These are phyloP conservation scores for Trebouxiophyceae sp. DNA, from an alignment of 163 green algal genomes.

Conservation along the genomic window DNA sequence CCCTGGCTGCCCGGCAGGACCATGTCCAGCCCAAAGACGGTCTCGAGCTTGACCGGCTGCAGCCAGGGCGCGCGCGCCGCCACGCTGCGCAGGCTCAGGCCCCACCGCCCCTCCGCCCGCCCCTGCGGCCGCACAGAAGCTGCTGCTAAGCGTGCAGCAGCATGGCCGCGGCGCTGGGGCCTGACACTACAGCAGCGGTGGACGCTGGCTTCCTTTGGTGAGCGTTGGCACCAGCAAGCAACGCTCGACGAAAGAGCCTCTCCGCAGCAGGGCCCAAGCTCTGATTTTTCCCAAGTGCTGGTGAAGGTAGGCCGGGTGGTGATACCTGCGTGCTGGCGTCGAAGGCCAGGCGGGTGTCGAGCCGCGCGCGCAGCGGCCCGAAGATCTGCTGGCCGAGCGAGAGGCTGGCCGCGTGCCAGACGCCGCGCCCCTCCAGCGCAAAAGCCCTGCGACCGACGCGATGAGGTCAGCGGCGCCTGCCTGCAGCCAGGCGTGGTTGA, in stretches of 20 bases:
- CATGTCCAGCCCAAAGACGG: constrained; percentile 55
- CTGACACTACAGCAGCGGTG: not conserved
- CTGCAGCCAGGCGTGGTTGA: not conserved
- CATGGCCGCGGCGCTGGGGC: too few relatives aligned
- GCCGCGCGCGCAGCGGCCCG: constrained; percentile 46
- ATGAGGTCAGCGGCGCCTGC: not conserved
- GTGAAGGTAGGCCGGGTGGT: constrained; percentile 1
- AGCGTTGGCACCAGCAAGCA: not conserved
- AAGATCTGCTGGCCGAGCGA: constrained; percentile 66
- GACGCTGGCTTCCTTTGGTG: not conserved
- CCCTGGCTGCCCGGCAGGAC: constrained; percentile 38
- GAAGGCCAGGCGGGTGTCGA: constrained; percentile 41
- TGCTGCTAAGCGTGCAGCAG: too few relatives aligned
- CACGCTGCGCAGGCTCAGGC: constrained; percentile 8
- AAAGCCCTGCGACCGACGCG: constrained; percentile 35
- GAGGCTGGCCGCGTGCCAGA: constrained; percentile 60
- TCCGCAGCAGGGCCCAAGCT: not conserved
- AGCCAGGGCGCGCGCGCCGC: constrained; percentile 28
- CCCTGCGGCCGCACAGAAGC: too few relatives aligned
- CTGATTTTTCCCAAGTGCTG: constrained; percentile 21
- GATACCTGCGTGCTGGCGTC: constrained; percentile 12
- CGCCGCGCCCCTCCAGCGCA: constrained; percentile 51
- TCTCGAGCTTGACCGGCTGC: constrained; percentile 52
- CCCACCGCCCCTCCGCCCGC: not conserved
- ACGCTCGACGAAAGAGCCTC: not conserved